Conservation (phyloP, 768 basidiomycete genomes). For the Lactifluus piperatus region DNA sequence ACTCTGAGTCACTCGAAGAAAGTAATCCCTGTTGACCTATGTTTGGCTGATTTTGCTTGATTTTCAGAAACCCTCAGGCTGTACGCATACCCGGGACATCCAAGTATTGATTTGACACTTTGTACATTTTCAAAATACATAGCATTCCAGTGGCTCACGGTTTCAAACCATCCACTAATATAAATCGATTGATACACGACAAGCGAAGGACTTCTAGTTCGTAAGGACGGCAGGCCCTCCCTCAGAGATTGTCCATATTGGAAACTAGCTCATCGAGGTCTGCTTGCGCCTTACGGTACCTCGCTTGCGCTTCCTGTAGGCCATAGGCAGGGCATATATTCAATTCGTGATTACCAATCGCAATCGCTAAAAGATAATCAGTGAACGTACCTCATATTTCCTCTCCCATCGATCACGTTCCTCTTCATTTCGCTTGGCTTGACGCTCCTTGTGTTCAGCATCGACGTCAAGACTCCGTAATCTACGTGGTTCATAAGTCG, state of each 20-base stretch:
- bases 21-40: not conserved
- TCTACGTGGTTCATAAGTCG: not conserved
- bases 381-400: constrained; percentile 9
- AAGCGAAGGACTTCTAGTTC: not conserved
- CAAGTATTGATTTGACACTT: not conserved
- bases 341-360: not conserved
- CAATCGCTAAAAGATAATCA: not conserved
- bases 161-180: not conserved
- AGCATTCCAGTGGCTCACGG: too few relatives aligned
- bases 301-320: constrained; percentile 7
- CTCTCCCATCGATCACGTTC: constrained; percentile 9
- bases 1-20: too few relatives aligned
- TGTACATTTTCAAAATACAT: not conserved
- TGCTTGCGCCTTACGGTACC: constrained; percentile 9
- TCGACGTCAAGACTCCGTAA: constrained; percentile 7
- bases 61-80: too few relatives aligned
- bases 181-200: not conserved
- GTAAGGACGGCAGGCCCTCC: not conserved
- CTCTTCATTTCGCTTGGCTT: constrained; percentile 8
- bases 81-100: too few relatives aligned
- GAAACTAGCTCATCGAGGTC: constrained; percentile 12
- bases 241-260: constrained; percentile 16
- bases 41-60: not conserved
- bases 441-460: constrained; percentile 10
- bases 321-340: not conserved